Percentiles rank a stretch among this genome's conserved stretches.
These are phyloP conservation scores for Beauveria sp. DNA, from an alignment of 2,329 filamentous ascomycete species.

Conservation along the genomic window DNA sequence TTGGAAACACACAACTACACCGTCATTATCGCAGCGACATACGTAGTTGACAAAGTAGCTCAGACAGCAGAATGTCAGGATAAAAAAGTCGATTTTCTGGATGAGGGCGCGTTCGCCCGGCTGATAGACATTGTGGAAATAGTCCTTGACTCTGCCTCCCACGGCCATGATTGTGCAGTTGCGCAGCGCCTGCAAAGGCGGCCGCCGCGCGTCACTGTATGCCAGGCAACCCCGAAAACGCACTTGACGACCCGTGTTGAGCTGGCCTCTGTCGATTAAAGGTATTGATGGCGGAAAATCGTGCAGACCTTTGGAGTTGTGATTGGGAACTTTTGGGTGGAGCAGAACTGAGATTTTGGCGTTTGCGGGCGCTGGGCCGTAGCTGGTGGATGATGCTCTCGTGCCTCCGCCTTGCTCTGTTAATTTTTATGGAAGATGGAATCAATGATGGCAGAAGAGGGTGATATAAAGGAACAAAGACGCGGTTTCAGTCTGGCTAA, in stretches of 20 bases:
- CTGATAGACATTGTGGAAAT: slow-evolving; percentile 27
- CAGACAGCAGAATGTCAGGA: slow-evolving; percentile 55
- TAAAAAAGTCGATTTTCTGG: slow-evolving; percentile 56
- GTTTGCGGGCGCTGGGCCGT: too few relatives aligned
- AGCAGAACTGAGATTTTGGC: too few relatives aligned
- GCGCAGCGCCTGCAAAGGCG: neutral
- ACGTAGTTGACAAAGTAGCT: slow-evolving; percentile 50
- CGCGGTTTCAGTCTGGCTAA: too few relatives aligned
- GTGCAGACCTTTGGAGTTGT: neutral
- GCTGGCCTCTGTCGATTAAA: too few relatives aligned
- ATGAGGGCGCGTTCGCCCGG: slow-evolving; percentile 39
- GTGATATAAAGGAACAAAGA: too few relatives aligned
- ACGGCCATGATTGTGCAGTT: slow-evolving; percentile 3
- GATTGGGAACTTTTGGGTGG: too few relatives aligned
- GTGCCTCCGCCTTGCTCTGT: neutral
- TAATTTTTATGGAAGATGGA: neutral
- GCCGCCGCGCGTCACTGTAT: neutral
- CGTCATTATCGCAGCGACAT: slow-evolving; percentile 15
- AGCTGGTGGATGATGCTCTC: too few relatives aligned
- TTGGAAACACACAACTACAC: too few relatives aligned
- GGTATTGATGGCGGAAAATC: neutral
- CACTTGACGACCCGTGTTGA: neutral
- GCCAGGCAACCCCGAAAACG: too few relatives aligned
- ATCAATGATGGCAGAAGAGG: too few relatives aligned
- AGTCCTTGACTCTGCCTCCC: slow-evolving; percentile 20